These are phyloP conservation scores for Aspergillus fructus DNA, from an alignment of 2,329 filamentous ascomycete species.

Conservation along the genomic window DNA sequence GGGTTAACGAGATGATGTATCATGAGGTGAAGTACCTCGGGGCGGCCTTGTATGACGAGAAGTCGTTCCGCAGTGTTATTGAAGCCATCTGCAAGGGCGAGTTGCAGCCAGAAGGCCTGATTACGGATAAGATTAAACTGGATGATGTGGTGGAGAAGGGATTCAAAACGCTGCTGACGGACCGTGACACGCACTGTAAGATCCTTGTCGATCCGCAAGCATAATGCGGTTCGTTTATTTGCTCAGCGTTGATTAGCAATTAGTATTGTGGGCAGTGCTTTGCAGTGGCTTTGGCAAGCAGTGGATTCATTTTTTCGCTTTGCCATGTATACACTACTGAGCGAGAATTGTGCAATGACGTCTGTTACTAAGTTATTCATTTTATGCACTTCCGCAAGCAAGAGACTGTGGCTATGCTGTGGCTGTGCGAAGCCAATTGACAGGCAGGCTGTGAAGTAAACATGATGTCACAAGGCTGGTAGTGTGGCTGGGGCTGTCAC, in stretches of 20 bases:
- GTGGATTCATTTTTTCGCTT: not conserved
- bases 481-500: slow-evolving; percentile 4
- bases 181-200: slow-evolving; percentile 64
- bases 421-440: not conserved
- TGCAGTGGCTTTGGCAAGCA: too few species aligned
- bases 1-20: slow-evolving; percentile 55
- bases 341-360: not conserved
- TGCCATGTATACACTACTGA: not conserved
- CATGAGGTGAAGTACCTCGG: slow-evolving; percentile 54
- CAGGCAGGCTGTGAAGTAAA: not conserved
- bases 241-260: too few species aligned
- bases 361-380: not conserved
- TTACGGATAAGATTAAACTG: slow-evolving; percentile 58
- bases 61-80: slow-evolving; percentile 60
- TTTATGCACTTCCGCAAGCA: not conserved
- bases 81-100: slow-evolving; percentile 49
- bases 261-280: too few species aligned
- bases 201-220: slow-evolving; percentile 43
- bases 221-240: not conserved
- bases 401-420: not conserved
- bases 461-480: not conserved
- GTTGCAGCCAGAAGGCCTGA: slow-evolving; percentile 58
- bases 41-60: slow-evolving; percentile 49
- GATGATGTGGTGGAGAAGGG: slow-evolving; percentile 58
- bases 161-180: slow-evolving; percentile 55